Conservation (phyloP, 139 green algal genomes). For the Ostreobium quekettii region DNA sequence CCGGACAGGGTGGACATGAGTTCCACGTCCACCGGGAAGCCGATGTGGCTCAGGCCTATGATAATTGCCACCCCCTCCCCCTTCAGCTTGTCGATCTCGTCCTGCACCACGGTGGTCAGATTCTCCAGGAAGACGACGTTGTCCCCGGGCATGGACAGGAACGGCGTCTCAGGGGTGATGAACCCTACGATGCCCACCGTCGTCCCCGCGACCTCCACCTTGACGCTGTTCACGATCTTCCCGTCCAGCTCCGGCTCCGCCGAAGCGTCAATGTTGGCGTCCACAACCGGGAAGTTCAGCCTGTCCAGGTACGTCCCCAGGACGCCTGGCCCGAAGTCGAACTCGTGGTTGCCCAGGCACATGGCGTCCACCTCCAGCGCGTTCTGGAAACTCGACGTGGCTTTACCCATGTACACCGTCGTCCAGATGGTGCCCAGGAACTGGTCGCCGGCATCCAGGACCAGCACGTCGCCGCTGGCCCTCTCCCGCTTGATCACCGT, state of each 20-base stretch:
- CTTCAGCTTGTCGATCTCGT: too few species aligned
- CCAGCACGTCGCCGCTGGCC: neutral
- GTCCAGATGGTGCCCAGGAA: constrained; percentile 7
- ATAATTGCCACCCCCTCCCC: neutral
- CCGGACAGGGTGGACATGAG: too few species aligned
- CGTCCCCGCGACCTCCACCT: neutral
- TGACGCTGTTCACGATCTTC: too few species aligned
- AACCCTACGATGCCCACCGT: too few species aligned
- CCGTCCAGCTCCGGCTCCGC: too few species aligned
- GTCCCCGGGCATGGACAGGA: too few species aligned
- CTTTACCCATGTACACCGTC: constrained; percentile 6
- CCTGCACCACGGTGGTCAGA: too few species aligned
- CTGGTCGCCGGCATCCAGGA: neutral
- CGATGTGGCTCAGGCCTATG: constrained; percentile 2
- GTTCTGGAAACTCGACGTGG: constrained; percentile 6
- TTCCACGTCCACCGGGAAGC: too few species aligned
- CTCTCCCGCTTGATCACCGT: neutral
- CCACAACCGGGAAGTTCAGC: neutral
- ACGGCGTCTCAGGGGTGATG: too few species aligned
- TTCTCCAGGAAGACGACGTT: too few species aligned
- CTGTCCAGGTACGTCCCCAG: neutral
- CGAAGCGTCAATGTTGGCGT: neutral
- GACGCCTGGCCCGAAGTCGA: neutral
- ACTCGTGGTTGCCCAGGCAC: neutral
- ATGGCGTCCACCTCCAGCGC: constrained; percentile 14